Evolutionary conservation across 163 green algal genomes (phyloP), one percentile per base, ranked within the genome.

Genomic region (Volvox carteri): DNA sequence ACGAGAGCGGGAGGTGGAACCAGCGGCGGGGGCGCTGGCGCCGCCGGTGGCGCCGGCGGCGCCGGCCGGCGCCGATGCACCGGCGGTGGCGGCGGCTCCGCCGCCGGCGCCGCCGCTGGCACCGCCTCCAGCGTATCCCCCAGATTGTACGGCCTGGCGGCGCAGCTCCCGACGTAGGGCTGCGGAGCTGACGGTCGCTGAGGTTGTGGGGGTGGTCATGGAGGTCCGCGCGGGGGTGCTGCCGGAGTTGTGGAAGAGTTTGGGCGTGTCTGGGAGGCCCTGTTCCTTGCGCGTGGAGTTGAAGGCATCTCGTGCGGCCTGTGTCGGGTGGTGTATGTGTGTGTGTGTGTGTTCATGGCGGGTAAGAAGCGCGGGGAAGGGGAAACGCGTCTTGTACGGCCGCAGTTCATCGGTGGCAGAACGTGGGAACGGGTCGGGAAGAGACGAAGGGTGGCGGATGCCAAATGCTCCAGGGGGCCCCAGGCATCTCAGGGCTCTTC

Each of bases 271-370:
- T 37, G 65, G 62, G 2, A 73, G 65, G n/a, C 81, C 81, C 33
- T 28, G 1, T 19, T 52, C 67, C n/a, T 67, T 65, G 46, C 81
- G 81, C 6, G 65, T 37, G 16, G 46, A 42, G 28, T 87, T 39
- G 48, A 87, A 87, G 46, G 48, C 67, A 48, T 72, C 81, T 1
- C 81, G 81, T 1, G 81, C 81, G 1, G 21, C 67, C 81, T 87
- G 46, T 41, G 62, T 74, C 62, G 23, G 3, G 28, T 41, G n/a
- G n/a, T n/a, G 58, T 12, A 68, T 23, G 58, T 30, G 58, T 23
- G 58, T 68, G 48, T 58, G 48, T 14, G 48, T 58, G 48, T 58
- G 48, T 58, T 58, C 14, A n/a, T n/a, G n/a, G n/a, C n/a, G n/a
- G n/a, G n/a, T n/a, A n/a, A n/a, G n/a, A n/a, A n/a, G n/a, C n/a